Percentiles rank a stretch among this genome's conserved stretches.
phyloP scores from a whole-genome alignment of 108 stramenopile species.

The Seminavis robusta region DNA sequence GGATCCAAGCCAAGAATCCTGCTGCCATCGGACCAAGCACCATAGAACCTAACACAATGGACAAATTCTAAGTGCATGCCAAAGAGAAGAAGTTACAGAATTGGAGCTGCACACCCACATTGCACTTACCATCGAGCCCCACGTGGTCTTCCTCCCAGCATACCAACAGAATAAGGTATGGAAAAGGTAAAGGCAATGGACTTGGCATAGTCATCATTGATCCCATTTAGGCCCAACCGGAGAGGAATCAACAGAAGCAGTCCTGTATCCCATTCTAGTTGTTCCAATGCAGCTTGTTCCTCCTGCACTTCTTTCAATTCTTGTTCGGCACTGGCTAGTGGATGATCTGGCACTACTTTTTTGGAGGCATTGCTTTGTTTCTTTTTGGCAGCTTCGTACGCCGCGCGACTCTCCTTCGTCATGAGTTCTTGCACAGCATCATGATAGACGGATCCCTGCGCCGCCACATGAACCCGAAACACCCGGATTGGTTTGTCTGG shows the following conservation, averaged over 20 bases:
- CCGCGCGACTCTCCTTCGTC: constrained; percentile 31
- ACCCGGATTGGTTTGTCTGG: too few relatives aligned
- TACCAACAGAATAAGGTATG: constrained; percentile 79
- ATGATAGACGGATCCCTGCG: constrained; percentile 83
- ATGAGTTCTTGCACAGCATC: constrained; percentile 68
- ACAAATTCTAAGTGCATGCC: too few relatives aligned
- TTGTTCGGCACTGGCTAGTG: constrained; percentile 14
- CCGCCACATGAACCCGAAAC: constrained; percentile 73
- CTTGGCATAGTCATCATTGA: constrained; percentile 53
- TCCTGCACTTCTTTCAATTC: too few relatives aligned
- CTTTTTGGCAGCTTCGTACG: constrained; percentile 16
- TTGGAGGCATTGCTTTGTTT: not conserved
- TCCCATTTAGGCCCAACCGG: constrained; percentile 62
- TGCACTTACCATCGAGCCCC: constrained; percentile 89
- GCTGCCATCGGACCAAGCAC: constrained; percentile 59
- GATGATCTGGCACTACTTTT: constrained; percentile 5
- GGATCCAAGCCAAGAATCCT: constrained; percentile 86
- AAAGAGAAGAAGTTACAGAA: too few relatives aligned
- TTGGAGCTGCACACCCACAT: too few relatives aligned
- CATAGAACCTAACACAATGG: too few relatives aligned
- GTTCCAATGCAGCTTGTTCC: too few relatives aligned
- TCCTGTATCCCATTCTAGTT: constrained; percentile 62
- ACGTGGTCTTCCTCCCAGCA: constrained; percentile 84
- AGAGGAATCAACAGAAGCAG: constrained; percentile 74
- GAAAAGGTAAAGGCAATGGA: constrained; percentile 54